Evolutionary conservation across 768 basidiomycete genomes (phyloP), one percentile per base, ranked within the genome.

Genomic region (Heimioporus sp.): DNA sequence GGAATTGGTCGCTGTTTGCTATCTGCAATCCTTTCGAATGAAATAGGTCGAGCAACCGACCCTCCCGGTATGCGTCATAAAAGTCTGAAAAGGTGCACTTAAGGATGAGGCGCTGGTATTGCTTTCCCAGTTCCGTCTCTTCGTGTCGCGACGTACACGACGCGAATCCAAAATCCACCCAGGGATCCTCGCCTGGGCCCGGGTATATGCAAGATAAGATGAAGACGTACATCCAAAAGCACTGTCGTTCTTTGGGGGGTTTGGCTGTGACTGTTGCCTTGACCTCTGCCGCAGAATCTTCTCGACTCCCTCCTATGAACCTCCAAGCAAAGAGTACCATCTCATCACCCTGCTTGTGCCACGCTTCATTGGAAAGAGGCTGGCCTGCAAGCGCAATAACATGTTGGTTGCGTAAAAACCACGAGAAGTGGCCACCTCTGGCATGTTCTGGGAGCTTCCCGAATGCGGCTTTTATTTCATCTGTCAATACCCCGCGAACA

Each of bases 321-420:
- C 41, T 0, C 15, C 28, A 10, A 46, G 10, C 15, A 28, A 28
- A 28, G 24, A 28, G 24, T 7, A 28, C 24, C 24, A 28, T 28
- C 24, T 28, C 24, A 6, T 28, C 24, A 28, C 46, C 39, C 10
- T 17, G 36, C 4, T 13, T 15, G 10, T 41, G 20, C 15, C 37
- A 28, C 3, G 24, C 20, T 5, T 28, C 24, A 28, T 11, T 16
- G 7, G 43, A 20, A 9, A 37, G 31, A 6, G 44, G 28, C 19
- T 46, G n/a, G 16, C 44, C 41, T 16, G 71, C 62, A 32, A 20
- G 13, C 13, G 46, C 38, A 28, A 75, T 37, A 8, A 75, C 49
- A 42, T 65, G 53, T 43, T 69, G 63, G 50, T 75, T 69, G 34
- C 68, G 21, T 36, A 72, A 54, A 48, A 75, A 72, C 74, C 74